Conservation (phyloP, 164 flowering plant species). For the Malania oleifera region DNA sequence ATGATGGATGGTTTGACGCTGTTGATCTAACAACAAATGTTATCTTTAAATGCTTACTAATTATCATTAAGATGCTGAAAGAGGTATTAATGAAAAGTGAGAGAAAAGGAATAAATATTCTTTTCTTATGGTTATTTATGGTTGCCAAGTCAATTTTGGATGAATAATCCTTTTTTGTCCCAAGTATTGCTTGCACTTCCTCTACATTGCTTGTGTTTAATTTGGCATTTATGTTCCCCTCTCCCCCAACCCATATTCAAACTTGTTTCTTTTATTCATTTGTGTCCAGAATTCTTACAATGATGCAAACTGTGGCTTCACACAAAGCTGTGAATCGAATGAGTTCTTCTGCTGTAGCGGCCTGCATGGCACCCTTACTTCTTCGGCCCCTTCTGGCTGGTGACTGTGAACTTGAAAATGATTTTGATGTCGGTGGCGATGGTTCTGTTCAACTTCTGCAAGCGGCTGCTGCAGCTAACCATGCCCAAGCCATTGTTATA, state of each 20-base stretch:
- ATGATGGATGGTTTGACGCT: no score
- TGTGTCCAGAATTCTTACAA: slow-evolving; percentile 63
- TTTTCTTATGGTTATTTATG: no score
- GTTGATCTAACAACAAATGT: no score
- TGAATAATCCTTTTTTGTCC: background rate
- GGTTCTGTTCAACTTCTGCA: slow-evolving; percentile 87
- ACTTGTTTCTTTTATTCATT: slow-evolving; percentile 9
- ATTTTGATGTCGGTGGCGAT: slow-evolving; percentile 81
- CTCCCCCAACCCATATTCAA: background rate
- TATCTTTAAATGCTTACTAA: no score
- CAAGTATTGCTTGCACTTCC: background rate
- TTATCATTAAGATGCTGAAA: no score
- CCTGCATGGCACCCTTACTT: slow-evolving; percentile 99
- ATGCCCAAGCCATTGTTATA: slow-evolving; percentile 92
- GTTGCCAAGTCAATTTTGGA: no score
- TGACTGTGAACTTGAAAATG: slow-evolving; percentile 78
- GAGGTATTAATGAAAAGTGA: no score
- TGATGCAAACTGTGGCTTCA: slow-evolving; percentile 92
- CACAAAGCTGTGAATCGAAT: slow-evolving; percentile 76
- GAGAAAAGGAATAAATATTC: no score
- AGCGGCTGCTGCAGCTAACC: slow-evolving; percentile 99
- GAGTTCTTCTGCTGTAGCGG: slow-evolving; percentile 95
- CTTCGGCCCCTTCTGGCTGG: slow-evolving; percentile 96
- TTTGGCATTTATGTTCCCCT: slow-evolving; percentile 4
- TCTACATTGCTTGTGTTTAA: no score